Evolutionary conservation across 2,329 filamentous ascomycete species (phyloP).

Genomic region (Pseudogymnoascus verrucosus): DNA sequence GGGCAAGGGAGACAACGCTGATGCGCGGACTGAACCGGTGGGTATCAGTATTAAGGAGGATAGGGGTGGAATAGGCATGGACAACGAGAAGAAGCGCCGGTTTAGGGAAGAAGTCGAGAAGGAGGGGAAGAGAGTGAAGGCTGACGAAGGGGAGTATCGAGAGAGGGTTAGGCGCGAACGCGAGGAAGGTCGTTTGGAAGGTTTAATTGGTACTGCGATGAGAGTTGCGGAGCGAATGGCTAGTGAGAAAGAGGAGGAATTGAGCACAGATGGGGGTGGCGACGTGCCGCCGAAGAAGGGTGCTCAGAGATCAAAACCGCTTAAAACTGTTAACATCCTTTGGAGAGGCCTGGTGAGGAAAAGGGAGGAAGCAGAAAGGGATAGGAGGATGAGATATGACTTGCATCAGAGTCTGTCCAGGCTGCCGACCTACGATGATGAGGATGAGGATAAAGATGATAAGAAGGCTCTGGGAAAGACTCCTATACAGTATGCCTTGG

Average conservation of each 20-base stretch:
- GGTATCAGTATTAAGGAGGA: slow-evolving; percentile 69
- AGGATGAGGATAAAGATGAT: slow-evolving; percentile 65
- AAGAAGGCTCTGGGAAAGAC: slow-evolving; percentile 57
- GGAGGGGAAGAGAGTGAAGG: slow-evolving; percentile 51
- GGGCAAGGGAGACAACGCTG: slow-evolving; percentile 49
- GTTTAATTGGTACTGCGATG: slow-evolving; percentile 68
- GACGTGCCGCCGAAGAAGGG: slow-evolving; percentile 20
- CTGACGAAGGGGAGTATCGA: slow-evolving; percentile 63
- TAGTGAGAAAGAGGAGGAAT: slow-evolving; percentile 22
- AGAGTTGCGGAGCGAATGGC: slow-evolving; percentile 70
- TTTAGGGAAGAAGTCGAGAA: slow-evolving; percentile 53
- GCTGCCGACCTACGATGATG: slow-evolving; percentile 60
- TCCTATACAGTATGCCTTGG: slow-evolving; percentile 46
- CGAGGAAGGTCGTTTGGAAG: slow-evolving; percentile 60
- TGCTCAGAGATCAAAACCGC: slow-evolving; percentile 37
- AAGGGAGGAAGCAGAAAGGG: slow-evolving; percentile 61
- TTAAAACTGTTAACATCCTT: slow-evolving; percentile 65
- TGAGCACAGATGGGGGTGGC: slow-evolving; percentile 14
- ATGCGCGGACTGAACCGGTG: slow-evolving; percentile 59
- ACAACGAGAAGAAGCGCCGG: slow-evolving; percentile 75
- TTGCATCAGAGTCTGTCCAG: slow-evolving; percentile 56
- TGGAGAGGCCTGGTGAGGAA: slow-evolving; percentile 69
- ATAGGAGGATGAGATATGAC: slow-evolving; percentile 56
- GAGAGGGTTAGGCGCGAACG: slow-evolving; percentile 63
- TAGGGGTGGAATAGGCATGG: slow-evolving; percentile 74